Percentiles rank a stretch among this genome's conserved stretches.
phyloP scores from a whole-genome alignment of 495 filamentous ascomycete genomes.

The Rhizodiscina lignyota region DNA sequence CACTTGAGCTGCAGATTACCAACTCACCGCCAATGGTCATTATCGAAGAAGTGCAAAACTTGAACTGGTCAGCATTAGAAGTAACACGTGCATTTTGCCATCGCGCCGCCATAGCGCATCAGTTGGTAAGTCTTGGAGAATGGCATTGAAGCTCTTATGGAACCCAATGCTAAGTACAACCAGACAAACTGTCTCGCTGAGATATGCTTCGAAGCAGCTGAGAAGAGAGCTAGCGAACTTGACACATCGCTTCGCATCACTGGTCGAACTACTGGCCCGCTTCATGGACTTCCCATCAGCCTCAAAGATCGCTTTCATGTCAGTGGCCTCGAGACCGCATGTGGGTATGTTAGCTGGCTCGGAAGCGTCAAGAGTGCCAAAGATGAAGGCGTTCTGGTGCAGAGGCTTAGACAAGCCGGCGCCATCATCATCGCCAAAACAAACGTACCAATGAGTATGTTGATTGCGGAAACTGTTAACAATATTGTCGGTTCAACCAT shows the following conservation, averaged over 20 bases:
- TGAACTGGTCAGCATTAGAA: too few relatives aligned
- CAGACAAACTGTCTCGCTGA: conserved; percentile 15
- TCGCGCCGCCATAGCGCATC: conserved; percentile 16
- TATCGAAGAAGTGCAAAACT: too few relatives aligned
- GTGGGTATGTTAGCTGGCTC: conserved; percentile 13
- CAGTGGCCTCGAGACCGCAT: conserved; percentile 12
- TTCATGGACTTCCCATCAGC: conserved; percentile 15
- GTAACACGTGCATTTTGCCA: too few relatives aligned
- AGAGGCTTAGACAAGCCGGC: too few relatives aligned
- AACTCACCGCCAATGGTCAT: too few relatives aligned
- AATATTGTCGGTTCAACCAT: conserved; percentile 34
- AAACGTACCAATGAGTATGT: conserved; percentile 19
- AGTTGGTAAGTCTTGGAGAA: conserved; percentile 9
- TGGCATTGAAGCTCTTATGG: too few relatives aligned
- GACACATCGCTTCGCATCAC: too few relatives aligned
- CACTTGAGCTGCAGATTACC: too few relatives aligned
- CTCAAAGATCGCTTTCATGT: conserved; percentile 17
- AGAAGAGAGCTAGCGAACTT: conserved; percentile 8
- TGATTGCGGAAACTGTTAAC: conserved; percentile 26
- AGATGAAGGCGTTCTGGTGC: too few relatives aligned
- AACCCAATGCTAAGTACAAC: too few relatives aligned
- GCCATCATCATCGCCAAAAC: conserved; percentile 25
- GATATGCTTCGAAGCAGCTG: conserved; percentile 10
- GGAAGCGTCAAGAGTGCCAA: too few relatives aligned
- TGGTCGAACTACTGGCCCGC: conserved; percentile 11